Evolutionary conservation across 1,284 basidiomycete species (phyloP).

Genomic region (Rhodotorula sp.): DNA sequence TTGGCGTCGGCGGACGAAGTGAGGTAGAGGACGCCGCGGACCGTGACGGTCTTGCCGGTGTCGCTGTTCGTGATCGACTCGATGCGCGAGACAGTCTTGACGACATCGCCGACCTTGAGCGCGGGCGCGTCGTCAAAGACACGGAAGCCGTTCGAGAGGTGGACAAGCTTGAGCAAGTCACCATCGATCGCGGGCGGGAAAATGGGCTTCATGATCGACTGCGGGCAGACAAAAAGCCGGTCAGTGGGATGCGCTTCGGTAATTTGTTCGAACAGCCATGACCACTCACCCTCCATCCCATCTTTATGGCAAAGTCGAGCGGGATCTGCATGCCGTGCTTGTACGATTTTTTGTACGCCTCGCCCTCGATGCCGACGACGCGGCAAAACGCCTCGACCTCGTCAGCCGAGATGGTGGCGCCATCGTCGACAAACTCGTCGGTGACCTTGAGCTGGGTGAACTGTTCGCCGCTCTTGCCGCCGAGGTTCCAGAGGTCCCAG

Average conservation of each 20-base stretch:
- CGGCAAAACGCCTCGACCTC: conserved; percentile 87
- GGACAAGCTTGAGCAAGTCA: conserved; percentile 90
- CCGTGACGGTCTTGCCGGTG: conserved; percentile 72
- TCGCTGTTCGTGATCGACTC: conserved; percentile 86
- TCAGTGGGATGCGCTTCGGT: neutral
- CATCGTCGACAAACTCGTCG: conserved; percentile 76
- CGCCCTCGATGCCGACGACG: conserved; percentile 88
- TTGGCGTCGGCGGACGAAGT: conserved; percentile 54
- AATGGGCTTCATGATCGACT: conserved; percentile 96
- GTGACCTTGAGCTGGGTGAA: conserved; percentile 61
- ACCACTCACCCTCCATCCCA: conserved; percentile 83
- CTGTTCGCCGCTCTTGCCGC: conserved; percentile 47
- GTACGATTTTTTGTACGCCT: conserved; percentile 78
- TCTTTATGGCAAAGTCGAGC: conserved; percentile 98
- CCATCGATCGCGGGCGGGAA: conserved; percentile 90
- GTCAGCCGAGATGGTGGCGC: conserved; percentile 70
- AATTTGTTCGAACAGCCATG: neutral
- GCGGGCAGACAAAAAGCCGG: conserved; percentile 11
- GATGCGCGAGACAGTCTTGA: conserved; percentile 83
- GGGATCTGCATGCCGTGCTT: conserved; percentile 61
- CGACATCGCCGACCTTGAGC: conserved; percentile 81
- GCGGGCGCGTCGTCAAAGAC: conserved; percentile 73
- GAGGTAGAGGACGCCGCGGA: conserved; percentile 86
- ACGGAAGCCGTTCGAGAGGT: conserved; percentile 94
- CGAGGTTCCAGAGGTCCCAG: conserved; percentile 95